Percentiles rank a stretch among this genome's conserved stretches.
Conservation (phyloP, 169 alveolate species). For the Theileria equi region DNA sequence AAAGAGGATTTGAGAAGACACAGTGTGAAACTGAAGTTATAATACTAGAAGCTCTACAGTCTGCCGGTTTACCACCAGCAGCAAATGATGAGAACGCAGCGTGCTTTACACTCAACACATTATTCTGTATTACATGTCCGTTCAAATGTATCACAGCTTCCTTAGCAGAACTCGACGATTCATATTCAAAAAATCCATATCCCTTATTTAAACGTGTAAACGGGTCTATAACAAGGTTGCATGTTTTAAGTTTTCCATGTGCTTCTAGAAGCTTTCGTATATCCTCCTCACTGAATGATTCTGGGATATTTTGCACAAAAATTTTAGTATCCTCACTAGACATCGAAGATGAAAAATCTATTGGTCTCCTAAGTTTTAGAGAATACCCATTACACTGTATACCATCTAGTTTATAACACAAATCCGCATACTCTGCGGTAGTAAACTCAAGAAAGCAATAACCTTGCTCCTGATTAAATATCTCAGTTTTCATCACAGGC, state of each 20-base stretch:
- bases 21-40: constrained; percentile 82
- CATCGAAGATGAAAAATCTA: constrained; percentile 79
- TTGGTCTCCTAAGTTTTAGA: constrained; percentile 77
- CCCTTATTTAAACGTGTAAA: constrained; percentile 81
- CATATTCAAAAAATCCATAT: constrained; percentile 84
- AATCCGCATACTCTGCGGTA: constrained; percentile 74
- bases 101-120: constrained; percentile 67
- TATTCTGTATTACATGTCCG: constrained; percentile 69
- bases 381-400: constrained; percentile 74
- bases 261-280: constrained; percentile 73
- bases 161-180: constrained; percentile 78
- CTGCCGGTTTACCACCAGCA: constrained; percentile 59
- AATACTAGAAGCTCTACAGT: constrained; percentile 75
- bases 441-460: constrained; percentile 81
- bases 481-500: constrained; percentile 73
- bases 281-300: constrained; percentile 77
- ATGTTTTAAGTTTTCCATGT: constrained; percentile 74
- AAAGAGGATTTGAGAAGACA: constrained; percentile 77
- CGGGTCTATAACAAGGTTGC: constrained; percentile 76
- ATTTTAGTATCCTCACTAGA: constrained; percentile 76
- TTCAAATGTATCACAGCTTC: constrained; percentile 78
- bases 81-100: constrained; percentile 57
- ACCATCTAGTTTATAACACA: constrained; percentile 80
- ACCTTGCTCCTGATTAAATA: constrained; percentile 71
- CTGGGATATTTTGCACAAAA: constrained; percentile 82